phyloP scores from a whole-genome alignment of 768 basidiomycete genomes.

The Boletus patriciae region DNA sequence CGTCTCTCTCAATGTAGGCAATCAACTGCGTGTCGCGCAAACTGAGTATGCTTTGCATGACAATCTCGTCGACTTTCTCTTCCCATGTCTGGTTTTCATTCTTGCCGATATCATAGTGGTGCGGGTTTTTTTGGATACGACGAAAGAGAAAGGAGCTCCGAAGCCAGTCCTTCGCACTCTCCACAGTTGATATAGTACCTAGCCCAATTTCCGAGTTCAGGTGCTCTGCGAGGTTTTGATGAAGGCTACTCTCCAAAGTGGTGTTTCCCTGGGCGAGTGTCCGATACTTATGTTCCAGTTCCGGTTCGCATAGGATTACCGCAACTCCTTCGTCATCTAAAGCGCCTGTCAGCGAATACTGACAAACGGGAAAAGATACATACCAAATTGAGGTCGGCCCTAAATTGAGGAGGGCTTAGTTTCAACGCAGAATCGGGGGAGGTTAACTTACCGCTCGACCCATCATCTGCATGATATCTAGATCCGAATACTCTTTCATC shows the following conservation, averaged over 20 bases:
- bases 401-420: constrained; percentile 27
- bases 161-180: constrained; percentile 80
- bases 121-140: constrained; percentile 81
- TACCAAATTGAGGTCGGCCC: constrained; percentile 92
- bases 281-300: constrained; percentile 70
- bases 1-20: constrained; percentile 41
- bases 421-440: not conserved
- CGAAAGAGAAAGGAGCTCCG: constrained; percentile 83
- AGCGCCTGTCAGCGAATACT: not conserved
- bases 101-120: constrained; percentile 67
- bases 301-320: constrained; percentile 77
- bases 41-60: constrained; percentile 60
- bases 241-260: constrained; percentile 82
- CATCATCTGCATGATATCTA: constrained; percentile 96
- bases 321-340: constrained; percentile 82
- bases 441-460: constrained; percentile 73
- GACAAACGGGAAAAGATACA: constrained; percentile 1
- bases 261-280: constrained; percentile 69
- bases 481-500: constrained; percentile 81
- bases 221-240: constrained; percentile 83
- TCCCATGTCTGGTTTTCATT: constrained; percentile 61
- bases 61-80: constrained; percentile 68
- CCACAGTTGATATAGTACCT: constrained; percentile 70
- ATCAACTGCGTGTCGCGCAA: constrained; percentile 65
- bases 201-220: constrained; percentile 92